Evolutionary conservation across 1,284 basidiomycete genomes (phyloP), one percentile per base, ranked within the genome.

Genomic region (Cryptococcus hybrid): DNA sequence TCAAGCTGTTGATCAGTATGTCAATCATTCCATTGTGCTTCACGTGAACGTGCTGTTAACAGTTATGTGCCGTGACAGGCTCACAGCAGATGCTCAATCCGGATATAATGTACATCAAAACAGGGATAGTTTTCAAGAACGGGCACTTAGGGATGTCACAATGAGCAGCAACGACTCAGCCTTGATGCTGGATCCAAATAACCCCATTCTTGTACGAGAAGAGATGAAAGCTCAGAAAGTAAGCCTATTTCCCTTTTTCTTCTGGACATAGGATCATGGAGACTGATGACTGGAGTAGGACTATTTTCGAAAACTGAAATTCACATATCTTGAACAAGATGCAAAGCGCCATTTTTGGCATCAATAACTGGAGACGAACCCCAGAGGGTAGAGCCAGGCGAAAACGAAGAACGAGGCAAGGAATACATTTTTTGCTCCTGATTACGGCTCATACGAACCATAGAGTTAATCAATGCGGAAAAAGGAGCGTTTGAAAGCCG

Each of bases 261-360:
- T 24, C 24, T 9, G 48, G 30, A 50, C 15, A 35, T n/a, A 24
- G 24, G 12, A 18, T 12, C 5, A 50, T 36, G 15, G 48, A 36
- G n/a, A 38, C 7, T n/a, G 15, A 11, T 11, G 13, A 38, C 38
- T 48, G 30, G 34, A 5, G 46, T 54, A 91, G 88, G 82, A 86
- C 3, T 88, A 86, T 69, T 82, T 92, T 44, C 82, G 88, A n/a
- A 87, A 88, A 65, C 83, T 92, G 30, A 92, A 92, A 74, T 90
- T 89, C 68, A 87, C 88, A 61, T 91, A 89, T 67, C 79, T 92
- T 24, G 89, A 92, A 67, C 88, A 90, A 74, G 89, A 90, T 65
- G 88, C 90, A 3, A 92, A 92, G 72, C 84, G 89, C 62, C 85
- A 87, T 73, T 92, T 69, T 82, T 92, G 67, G 87, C 87, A 70